A percentile compares a stretch with the other conserved stretches of the same genome.
These are phyloP conservation scores for Trifolium pratense DNA, from an alignment of 306 rosid species.

Conservation along the genomic window DNA sequence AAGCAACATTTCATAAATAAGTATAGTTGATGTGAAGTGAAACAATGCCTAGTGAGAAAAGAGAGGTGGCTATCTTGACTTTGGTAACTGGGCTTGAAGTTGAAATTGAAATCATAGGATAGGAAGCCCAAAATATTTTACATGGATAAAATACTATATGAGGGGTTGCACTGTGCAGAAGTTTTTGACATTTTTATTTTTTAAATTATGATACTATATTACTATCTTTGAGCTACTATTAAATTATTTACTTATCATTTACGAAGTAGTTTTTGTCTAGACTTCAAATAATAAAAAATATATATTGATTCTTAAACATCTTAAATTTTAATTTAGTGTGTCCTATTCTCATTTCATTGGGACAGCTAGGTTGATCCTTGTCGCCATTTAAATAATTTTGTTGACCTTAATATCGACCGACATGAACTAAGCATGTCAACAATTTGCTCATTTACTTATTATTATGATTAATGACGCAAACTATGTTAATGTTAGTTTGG, in stretches of 20 bases:
- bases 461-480: slow-evolving; percentile 1
- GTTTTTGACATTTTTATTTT: not conserved
- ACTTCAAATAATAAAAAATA: slow-evolving; percentile 5
- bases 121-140: slow-evolving; percentile 10
- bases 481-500: not conserved
- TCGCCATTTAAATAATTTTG: slow-evolving; percentile 14
- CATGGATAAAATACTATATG: not conserved
- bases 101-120: slow-evolving; percentile 12
- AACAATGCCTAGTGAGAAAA: slow-evolving; percentile 1
- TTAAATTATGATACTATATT: too few relatives aligned
- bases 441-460: slow-evolving; percentile 14
- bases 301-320: not conserved
- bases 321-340: not conserved
- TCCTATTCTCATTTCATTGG: slow-evolving; percentile 3
- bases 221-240: not conserved
- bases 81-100: slow-evolving; percentile 5
- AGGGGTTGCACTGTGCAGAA: too few relatives aligned
- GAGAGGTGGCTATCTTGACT: slow-evolving; percentile 32
- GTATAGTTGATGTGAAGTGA: not conserved
- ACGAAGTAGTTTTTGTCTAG: not conserved
- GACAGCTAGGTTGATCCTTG: slow-evolving; percentile 25
- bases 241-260: not conserved
- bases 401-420: slow-evolving; percentile 44
- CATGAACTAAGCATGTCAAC: slow-evolving; percentile 43
- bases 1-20: not conserved